Evolutionary conservation across 805 yeast species (phyloP), one percentile per base, ranked within the genome.

Genomic region (Wickerhamia fluorescens): DNA sequence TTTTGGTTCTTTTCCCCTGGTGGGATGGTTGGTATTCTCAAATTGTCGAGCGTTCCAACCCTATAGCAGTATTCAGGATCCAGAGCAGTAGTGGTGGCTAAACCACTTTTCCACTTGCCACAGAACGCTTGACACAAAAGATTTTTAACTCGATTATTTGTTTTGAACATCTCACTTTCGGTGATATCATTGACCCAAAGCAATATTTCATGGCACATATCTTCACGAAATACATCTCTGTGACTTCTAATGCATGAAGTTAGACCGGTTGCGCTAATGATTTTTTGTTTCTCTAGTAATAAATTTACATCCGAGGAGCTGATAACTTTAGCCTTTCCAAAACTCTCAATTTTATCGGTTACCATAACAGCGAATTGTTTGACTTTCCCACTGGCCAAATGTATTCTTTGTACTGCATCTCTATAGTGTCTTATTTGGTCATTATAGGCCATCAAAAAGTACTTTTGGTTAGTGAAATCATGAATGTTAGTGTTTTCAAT

Each of bases 171-270:
- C 20, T 71, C 66, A 7, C 80, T 67, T 25, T 64, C 66, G 0
- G 79, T 60, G 16, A 86, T 51, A 22, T 75, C 79, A 16, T 57
- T 50, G 4, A 85, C 47, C 87, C 92, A 81, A n/a, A 49, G 42
- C 5, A 82, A 48, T 12, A 85, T 73, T 36, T 78, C 86, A 23
- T 72, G 77, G 40, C 81, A 77, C 83, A 82, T 76, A 33, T 81
- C 88, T 46, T 86, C 95, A 29, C 92, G 61, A 46, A 83, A 79
- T 5, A 72, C 58, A 45, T 85, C 94, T 33, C 87, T 59, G 11
- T 73, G 63, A 29, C 77, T 71, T 31, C 85, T 58, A 10, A 86
- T 76, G 27, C 83, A 70, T 1, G 79, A 68, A 2, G 78, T 70
- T 12, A 83, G 58, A 0, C 87, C 87, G 1, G 85, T 77, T 1